Base-by-base conservation (phyloP, 257 asterid species). In the Petunia secreta region DNA sequence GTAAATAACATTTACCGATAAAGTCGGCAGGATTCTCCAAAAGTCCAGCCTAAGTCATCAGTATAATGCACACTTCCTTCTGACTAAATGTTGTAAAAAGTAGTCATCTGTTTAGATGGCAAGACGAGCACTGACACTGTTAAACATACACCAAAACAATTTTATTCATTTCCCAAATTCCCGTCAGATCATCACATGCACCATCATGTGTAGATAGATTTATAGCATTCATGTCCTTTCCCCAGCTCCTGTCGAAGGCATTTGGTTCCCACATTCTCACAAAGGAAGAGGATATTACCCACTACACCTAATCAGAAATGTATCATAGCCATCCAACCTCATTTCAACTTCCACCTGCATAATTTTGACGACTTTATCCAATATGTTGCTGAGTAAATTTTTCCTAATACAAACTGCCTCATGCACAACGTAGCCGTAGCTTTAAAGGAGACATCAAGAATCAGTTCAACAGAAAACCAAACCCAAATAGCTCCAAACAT, bases 401-500 rank as follows among this genome's bases (percentile, higher is more conserved):
- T 65, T 66, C 34, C 62, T 14, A 16, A n/a, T 14, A 14, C 53
- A 66, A 41, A 66, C 54, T 2, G 53, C 54, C 75, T 15, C 36
- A 40, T 41, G 38, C 38, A 66, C 75, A 41, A 7, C 41, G 40
- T 14, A 66, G 15, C 50, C 54, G n/a, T 14, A 66, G 15, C 37
- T 66, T 10, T 41, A 38, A 66, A 3, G 54, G 75, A 41, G n/a
- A 44, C 38, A 66, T 41, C 75, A 66, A 66, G 75, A 41, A 66
- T 66, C 54, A 66, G 54, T 66, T 66, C 53, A 66, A 41, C 53
- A 66, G 38, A 66, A 66, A 40, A 65, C 75, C 54, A 41, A 25
- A 66, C 75, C 75, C 13, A 41, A 41, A 41, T 25, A 66, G 53
- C 53, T 66, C 75, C 53, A 66, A 41, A 66, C 53, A 66, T 6